phyloP scores from a whole-genome alignment of 495 filamentous ascomycete genomes.

The Penicillium lividum region DNA sequence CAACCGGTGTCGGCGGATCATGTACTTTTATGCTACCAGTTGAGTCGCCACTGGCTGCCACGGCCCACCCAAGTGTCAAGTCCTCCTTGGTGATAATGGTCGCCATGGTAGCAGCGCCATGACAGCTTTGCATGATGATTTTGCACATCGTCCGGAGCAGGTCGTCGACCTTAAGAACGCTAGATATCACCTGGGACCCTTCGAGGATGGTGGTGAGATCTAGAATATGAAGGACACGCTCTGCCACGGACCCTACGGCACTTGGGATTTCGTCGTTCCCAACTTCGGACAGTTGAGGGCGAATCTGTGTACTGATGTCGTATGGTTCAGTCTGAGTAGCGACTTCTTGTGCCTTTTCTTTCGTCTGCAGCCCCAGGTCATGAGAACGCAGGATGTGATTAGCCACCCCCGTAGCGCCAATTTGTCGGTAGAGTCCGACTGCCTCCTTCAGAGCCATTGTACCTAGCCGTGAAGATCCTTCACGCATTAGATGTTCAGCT shows the following conservation, averaged over 20 bases:
- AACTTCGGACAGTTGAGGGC: neutral
- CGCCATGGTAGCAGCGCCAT: slow-evolving; percentile 69
- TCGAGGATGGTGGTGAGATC: slow-evolving; percentile 80
- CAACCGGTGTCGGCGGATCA: slow-evolving; percentile 58
- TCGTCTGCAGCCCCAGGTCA: neutral
- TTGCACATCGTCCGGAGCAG: slow-evolving; percentile 81
- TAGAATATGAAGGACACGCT: slow-evolving; percentile 62
- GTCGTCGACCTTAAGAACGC: slow-evolving; percentile 76
- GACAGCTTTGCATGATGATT: slow-evolving; percentile 79
- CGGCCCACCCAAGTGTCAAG: slow-evolving; percentile 66
- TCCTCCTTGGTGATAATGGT: slow-evolving; percentile 71
- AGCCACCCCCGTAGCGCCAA: slow-evolving; percentile 7
- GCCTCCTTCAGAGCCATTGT: slow-evolving; percentile 6
- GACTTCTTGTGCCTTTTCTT: neutral
- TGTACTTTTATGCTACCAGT: slow-evolving; percentile 53
- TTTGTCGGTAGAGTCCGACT: slow-evolving; percentile 5
- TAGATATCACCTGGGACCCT: slow-evolving; percentile 84
- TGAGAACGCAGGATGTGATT: neutral
- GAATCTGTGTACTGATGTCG: neutral
- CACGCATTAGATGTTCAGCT: slow-evolving; percentile 65
- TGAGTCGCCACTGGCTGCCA: slow-evolving; percentile 64
- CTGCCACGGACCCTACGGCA: slow-evolving; percentile 4
- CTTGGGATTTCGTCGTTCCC: neutral
- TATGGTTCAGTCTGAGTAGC: neutral
- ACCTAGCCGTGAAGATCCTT: slow-evolving; percentile 1